Evolutionary conservation across 1,139 yeast species (phyloP).

Genomic region (Yamadazyma oceani): DNA sequence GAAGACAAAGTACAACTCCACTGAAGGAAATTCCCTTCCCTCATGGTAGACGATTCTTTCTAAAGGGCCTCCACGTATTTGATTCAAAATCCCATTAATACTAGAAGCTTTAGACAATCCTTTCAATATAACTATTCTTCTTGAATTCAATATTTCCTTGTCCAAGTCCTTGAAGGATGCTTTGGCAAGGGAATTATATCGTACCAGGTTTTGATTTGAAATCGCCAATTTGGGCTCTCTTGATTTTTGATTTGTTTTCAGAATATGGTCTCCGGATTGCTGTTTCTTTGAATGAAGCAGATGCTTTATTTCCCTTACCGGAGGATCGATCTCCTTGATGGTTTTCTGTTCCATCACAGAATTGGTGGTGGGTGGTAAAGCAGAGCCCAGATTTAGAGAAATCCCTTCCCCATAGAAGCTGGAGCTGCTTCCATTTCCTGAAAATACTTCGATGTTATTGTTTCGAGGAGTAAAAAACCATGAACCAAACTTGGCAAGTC

Average conservation of each 20-base stretch:
- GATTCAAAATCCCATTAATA: constrained; percentile 51
- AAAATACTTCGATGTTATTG: background rate
- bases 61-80: constrained; percentile 73
- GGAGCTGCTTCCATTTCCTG: no score
- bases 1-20: constrained; percentile 56
- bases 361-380: no score
- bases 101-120: constrained; percentile 31
- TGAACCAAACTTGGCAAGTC: constrained; percentile 22
- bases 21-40: constrained; percentile 10
- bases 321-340: no score
- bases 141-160: constrained; percentile 5
- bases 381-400: no score
- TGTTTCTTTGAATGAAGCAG: no score
- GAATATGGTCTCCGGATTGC: no score
- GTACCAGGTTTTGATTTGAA: constrained; percentile 1
- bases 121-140: constrained; percentile 21
- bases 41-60: constrained; percentile 45
- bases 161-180: background rate
- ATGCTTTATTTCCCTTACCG: no score
- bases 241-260: no score
- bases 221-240: background rate
- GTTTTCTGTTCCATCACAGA: no score
- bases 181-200: background rate
- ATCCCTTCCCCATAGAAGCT: no score
- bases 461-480: constrained; percentile 19